Evolutionary conservation across 2,329 filamentous ascomycete genomes (phyloP), one percentile per base, ranked within the genome.

Genomic region (Cladosporium sp.): DNA sequence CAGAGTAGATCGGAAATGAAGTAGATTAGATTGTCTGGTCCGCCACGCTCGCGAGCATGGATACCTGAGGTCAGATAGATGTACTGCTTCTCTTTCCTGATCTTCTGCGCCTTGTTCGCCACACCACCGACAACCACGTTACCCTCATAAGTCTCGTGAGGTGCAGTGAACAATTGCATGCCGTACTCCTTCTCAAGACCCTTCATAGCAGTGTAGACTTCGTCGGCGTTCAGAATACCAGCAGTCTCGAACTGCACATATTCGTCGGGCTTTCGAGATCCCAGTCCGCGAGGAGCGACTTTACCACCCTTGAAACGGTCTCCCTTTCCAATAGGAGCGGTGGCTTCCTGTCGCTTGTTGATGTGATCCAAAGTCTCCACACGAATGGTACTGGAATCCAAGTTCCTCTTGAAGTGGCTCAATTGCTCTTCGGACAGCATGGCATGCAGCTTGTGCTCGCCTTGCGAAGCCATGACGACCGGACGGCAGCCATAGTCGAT

Each of bases 1-100:
- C 77, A 75, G 3, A 85, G 74, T 3, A 85, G 73, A 64, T 85
- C 83, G 0, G 80, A 72, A 28, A 84, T 73, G 70, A 83, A 84
- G 73, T 83, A 83, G 42, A 85, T 68, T 13, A 84, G 71, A 58
- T 80, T 75, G 64, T 85, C 83, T 0, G 82, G 76, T 0, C 77
- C 79, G 24, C 82, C 82, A 9, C 83, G 78, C 69, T 85, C 83
- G 22, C 83, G 79, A 8, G 82, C 80, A 63, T 85, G 83, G 47
- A 84, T 77, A 24, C 74, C 80, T 40, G 77, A 77, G 58, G 79
- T 79, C 57, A 85, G 70, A 65, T 80, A 81, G 25, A 82, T 75
- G 35, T 77, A 74, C 63, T 80, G 79, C 4, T 69, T 69, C 36
- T 71, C 69, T 51, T 73, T 73, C 61, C 52, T 34, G 28, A 55